These are phyloP conservation scores for Neurospora tetrasperma DNA, from an alignment of 495 filamentous ascomycete species.

Conservation along the genomic window DNA sequence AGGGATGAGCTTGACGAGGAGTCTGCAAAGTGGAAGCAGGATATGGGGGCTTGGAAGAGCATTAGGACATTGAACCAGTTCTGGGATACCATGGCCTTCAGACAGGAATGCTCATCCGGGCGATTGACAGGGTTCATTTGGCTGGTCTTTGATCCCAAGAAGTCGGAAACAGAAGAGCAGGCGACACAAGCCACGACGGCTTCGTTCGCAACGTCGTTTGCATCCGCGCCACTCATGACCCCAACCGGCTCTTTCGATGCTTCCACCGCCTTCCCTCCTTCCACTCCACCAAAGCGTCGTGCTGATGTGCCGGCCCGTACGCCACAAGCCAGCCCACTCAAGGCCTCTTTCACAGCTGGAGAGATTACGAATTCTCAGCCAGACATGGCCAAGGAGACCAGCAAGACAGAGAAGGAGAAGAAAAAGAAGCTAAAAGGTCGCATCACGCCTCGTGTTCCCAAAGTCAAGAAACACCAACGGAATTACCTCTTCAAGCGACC, in stretches of 20 bases:
- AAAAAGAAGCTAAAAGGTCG: conserved; percentile 40
- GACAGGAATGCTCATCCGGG: conserved; percentile 91
- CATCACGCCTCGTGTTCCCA: conserved; percentile 44
- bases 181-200: neutral
- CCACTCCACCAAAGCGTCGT: conserved; percentile 25
- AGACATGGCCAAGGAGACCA: neutral
- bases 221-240: conserved; percentile 2
- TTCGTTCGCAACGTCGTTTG: neutral
- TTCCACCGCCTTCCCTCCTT: conserved; percentile 13
- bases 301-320: conserved; percentile 10
- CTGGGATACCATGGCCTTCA: conserved; percentile 97
- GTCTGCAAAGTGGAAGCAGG: conserved; percentile 30
- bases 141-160: conserved; percentile 60
- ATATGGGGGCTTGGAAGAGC: conserved; percentile 66
- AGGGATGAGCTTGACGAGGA: conserved; percentile 76
- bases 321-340: conserved; percentile 16
- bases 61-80: conserved; percentile 79
- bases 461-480: conserved; percentile 43
- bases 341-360: conserved; percentile 2
- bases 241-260: conserved; percentile 19
- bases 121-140: conserved; percentile 89
- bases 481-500: conserved; percentile 28
- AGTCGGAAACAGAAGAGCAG: neutral
- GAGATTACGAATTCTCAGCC: neutral
- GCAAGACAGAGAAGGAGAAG: conserved; percentile 18